These are phyloP conservation scores for Westerdykella aurantiaca DNA, from an alignment of 2,329 filamentous ascomycete species.

Conservation along the genomic window DNA sequence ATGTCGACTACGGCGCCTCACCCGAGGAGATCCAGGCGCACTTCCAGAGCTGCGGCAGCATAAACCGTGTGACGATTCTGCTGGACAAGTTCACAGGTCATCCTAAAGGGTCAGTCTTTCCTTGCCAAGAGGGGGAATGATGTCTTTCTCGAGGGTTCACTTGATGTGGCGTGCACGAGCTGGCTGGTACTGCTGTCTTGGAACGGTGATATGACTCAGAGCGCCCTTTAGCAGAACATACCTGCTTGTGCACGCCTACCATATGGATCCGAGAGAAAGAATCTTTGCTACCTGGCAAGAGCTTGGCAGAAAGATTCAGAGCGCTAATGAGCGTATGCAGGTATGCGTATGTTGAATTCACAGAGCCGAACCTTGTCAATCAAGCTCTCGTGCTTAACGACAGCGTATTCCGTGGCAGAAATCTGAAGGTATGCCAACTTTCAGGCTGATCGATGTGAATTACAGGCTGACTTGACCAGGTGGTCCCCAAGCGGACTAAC, in stretches of 20 bases:
- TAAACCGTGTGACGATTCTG: slow-evolving; percentile 96
- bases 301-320: slow-evolving; percentile 49
- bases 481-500: slow-evolving; percentile 91
- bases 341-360: slow-evolving; percentile 98
- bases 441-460: not conserved
- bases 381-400: slow-evolving; percentile 94
- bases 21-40: slow-evolving; percentile 98
- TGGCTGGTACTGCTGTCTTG: not conserved
- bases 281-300: slow-evolving; percentile 54
- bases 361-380: slow-evolving; percentile 85
- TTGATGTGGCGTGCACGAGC: slow-evolving; percentile 4
- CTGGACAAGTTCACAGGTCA: slow-evolving; percentile 98
- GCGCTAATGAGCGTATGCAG: slow-evolving; percentile 54
- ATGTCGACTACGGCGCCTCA: slow-evolving; percentile 94
- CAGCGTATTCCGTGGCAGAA: slow-evolving; percentile 88
- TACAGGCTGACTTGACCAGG: slow-evolving; percentile 43
- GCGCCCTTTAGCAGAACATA: slow-evolving; percentile 2
- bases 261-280: slow-evolving; percentile 5
- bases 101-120: slow-evolving; percentile 81
- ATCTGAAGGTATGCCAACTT: slow-evolving; percentile 69
- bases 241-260: no score
- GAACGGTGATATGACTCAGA: not conserved
- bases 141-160: slow-evolving; percentile 25
- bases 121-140: slow-evolving; percentile 31
- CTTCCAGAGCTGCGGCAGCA: slow-evolving; percentile 93